Base-by-base conservation (phyloP, 1,139 yeast species). In the Taiozyma sp. region DNA sequence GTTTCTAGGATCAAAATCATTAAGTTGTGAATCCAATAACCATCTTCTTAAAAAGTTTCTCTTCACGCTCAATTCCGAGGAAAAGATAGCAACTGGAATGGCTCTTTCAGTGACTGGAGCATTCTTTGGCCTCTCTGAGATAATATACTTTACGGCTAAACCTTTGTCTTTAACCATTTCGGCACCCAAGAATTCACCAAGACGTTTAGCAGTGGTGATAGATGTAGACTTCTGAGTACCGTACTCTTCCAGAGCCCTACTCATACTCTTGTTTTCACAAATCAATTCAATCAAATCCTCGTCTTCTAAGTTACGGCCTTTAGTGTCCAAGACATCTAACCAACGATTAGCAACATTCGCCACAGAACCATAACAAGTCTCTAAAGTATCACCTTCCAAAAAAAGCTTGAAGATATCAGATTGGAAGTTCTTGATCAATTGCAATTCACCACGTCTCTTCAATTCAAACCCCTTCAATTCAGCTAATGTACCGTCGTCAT, bases 81-180 rank as follows among this genome's bases (percentile, higher is more conserved):
- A 87, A 66, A 95, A 95, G 29, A 95, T 92, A 0, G 97, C 95
- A 8, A 95, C 96, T 0, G 99, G 99, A 48, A 95, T 78, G 0
- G 99, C 99, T 58, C 99, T 78, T 65, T 93, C 99, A 0, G 99
- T 90, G 30, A 93, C 95, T 0, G 99, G 97, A 1, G 96, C 86
- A 46, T 86, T 87, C 29, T 76, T 64, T 1, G 99, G 99, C 59
- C 81, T 83, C 45, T 84, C 82, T 57, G 97, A 86, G 57, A 95
- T 92, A 69, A 95, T 86, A 70, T 91, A 95, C 66, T 91, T 91
- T 70, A 97, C 93, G 2, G 96, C 97, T 56, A 95, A 79, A 57
- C 99, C 99, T 51, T 93, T 92, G 70, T 92, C 98, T 62, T 90
- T 91, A 10, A 91, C 96, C 97, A 93, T 93, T 61, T 90, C 97